Base-by-base conservation (phyloP, 2,329 filamentous ascomycete species). In the Huntiella omanensis region DNA sequence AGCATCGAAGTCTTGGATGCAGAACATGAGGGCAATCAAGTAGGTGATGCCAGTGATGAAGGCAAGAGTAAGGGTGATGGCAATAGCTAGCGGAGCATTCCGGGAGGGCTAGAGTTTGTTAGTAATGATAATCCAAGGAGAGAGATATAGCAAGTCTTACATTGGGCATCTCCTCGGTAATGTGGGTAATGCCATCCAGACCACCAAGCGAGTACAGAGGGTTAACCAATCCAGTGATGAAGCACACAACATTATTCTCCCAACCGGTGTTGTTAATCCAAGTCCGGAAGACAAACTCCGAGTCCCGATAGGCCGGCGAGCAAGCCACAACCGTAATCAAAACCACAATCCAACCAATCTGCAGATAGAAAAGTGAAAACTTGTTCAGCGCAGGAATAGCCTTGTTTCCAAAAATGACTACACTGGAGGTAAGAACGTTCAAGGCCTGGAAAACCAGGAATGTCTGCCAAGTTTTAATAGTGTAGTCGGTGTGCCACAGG, bases 261-360 rank as follows among this genome's bases (percentile, higher is more conserved):
- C 68, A 71, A 10, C 69, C 68, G 0, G 69, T 71, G 41, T 68
- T 65, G 52, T 71, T 71, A 46, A 68, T 64, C 60, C 66, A 71
- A 2, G 64, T 69, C 34, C 55, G 57, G 53, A 71, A 72, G 15
- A 72, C 69, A 47, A 70, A 71, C n/a, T 63, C 58, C 42, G 60
- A 55, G 42, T 58, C 54, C 13, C 65, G 65, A 47, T 71, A 63
- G 1, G 58, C 59, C 0, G 64, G 64, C 0, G 68, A 66, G 38
- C 60, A 62, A 3, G 67, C 64, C 3, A 62, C 62, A 4, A 71
- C 66, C 0, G 64, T 65, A 46, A 71, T 58, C 49, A 70, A 60
- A 8, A 67, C 64, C 5, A 63, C 59, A 35, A 70, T 58, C 57
- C 66, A 69, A 39, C 64, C 62, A 16, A 69, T 55, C 47, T 68